Percentiles rank a stretch among this genome's conserved stretches.
These are phyloP conservation scores for Daedaleopsis sinensis DNA, from an alignment of 768 basidiomycete genomes.

Conservation along the genomic window DNA sequence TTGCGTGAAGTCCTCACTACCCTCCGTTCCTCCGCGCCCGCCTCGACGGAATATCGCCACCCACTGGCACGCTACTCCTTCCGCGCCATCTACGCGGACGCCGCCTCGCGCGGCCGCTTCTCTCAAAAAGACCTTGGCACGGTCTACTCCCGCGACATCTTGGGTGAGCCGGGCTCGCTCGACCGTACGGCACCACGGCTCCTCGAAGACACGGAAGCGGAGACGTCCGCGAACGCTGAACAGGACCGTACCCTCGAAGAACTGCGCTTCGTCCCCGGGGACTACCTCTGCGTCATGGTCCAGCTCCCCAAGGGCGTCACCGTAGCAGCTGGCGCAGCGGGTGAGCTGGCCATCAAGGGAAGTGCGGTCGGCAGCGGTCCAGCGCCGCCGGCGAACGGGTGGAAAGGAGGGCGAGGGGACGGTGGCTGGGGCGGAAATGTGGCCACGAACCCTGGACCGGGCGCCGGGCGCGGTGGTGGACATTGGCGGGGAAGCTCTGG, in stretches of 20 bases:
- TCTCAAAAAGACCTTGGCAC: conserved; percentile 79
- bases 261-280: conserved; percentile 78
- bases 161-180: conserved; percentile 75
- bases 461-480: conserved; percentile 53
- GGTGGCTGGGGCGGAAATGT: conserved; percentile 50
- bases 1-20: conserved; percentile 78
- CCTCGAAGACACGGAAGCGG: conserved; percentile 49
- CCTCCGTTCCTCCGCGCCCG: conserved; percentile 71
- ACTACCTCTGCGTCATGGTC: conserved; percentile 76
- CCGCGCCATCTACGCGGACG: conserved; percentile 78
- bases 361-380: conserved; percentile 41
- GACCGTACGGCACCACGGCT: conserved; percentile 61
- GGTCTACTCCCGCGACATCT: conserved; percentile 83
- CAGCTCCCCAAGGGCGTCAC: conserved; percentile 66
- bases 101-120: conserved; percentile 69
- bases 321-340: conserved; percentile 44
- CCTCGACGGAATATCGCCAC: conserved; percentile 72
- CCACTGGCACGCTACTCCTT: conserved; percentile 83
- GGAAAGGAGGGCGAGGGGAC: conserved; percentile 42
- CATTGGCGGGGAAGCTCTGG: conserved; percentile 79
- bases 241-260: conserved; percentile 75
- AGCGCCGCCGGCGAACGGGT: conserved; percentile 39
- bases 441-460: conserved; percentile 36
- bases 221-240: conserved; percentile 6
- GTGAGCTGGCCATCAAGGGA: conserved; percentile 57